These are phyloP conservation scores for Mayamaea pseudoterrestris DNA, from an alignment of 108 stramenopile genomes.

Conservation along the genomic window DNA sequence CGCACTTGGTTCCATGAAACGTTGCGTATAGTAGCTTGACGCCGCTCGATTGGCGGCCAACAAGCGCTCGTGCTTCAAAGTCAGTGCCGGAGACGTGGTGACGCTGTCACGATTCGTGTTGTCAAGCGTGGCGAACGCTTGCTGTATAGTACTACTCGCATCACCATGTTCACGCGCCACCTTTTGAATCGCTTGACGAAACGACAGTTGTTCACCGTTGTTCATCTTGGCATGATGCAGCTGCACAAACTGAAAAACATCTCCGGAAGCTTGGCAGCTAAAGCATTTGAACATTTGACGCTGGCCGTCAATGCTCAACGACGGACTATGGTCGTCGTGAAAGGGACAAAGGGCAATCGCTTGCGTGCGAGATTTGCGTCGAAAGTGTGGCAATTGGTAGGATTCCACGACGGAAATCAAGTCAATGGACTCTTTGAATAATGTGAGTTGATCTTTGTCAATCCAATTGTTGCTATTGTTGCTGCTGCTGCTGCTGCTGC, in stretches of 20 bases:
- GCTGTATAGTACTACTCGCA: too few relatives aligned
- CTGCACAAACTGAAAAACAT: slow-evolving; percentile 77
- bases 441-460: too few relatives aligned
- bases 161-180: slow-evolving; percentile 34
- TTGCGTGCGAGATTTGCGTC: slow-evolving; percentile 16
- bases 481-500: too few relatives aligned
- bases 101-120: neutral
- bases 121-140: too few relatives aligned
- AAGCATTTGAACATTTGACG: slow-evolving; percentile 88
- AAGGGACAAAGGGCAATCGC: slow-evolving; percentile 84
- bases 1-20: slow-evolving; percentile 45
- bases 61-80: slow-evolving; percentile 22
- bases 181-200: slow-evolving; percentile 50
- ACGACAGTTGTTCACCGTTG: slow-evolving; percentile 43
- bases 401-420: slow-evolving; percentile 4
- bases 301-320: slow-evolving; percentile 58
- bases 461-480: too few relatives aligned
- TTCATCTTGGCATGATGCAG: slow-evolving; percentile 48
- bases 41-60: slow-evolving; percentile 59
- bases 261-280: slow-evolving; percentile 87
- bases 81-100: neutral
- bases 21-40: slow-evolving; percentile 71
- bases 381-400: slow-evolving; percentile 41
- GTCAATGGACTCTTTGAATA: slow-evolving; percentile 1
- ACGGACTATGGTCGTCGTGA: slow-evolving; percentile 84